Percentiles rank a stretch among this genome's conserved stretches.
Conservation (phyloP, 1,284 basidiomycete genomes). For the Xanthoconium separans region DNA sequence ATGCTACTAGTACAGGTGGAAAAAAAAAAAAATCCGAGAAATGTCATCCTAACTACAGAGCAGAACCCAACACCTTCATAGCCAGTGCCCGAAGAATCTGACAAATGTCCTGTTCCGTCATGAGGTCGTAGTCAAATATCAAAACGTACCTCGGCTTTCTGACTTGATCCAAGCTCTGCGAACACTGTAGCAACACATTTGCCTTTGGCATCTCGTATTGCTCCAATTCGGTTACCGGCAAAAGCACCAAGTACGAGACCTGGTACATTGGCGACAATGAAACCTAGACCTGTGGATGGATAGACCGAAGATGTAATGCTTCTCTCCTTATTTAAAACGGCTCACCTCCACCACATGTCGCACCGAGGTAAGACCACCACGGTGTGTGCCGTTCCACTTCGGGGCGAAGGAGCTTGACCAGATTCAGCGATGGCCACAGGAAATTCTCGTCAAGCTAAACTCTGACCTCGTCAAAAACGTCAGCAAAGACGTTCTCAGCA, state of each 20-base stretch:
- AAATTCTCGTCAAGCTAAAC: not conserved
- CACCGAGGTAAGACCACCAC: slow-evolving; percentile 79
- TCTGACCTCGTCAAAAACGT: slow-evolving; percentile 86
- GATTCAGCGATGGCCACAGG: slow-evolving; percentile 10
- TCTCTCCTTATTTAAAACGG: not conserved
- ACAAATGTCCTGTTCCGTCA: slow-evolving; percentile 16
- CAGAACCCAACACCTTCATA: slow-evolving; percentile 83
- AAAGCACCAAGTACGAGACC: slow-evolving; percentile 78
- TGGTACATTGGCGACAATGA: slow-evolving; percentile 87
- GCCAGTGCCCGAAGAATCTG: slow-evolving; percentile 88
- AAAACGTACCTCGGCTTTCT: slow-evolving; percentile 79
- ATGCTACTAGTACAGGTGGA: not conserved
- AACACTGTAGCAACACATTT: slow-evolving; percentile 94
- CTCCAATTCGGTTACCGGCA: slow-evolving; percentile 84
- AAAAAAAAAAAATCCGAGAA: not conserved
- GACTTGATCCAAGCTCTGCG: slow-evolving; percentile 67
- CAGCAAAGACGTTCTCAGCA: slow-evolving; percentile 79
- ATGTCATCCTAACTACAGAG: slow-evolving; percentile 31
- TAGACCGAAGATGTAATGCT: slow-evolving; percentile 9
- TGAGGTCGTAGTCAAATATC: not conserved
- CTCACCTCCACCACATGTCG: slow-evolving; percentile 51
- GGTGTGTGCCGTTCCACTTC: slow-evolving; percentile 70
- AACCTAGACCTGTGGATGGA: slow-evolving; percentile 62
- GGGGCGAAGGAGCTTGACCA: slow-evolving; percentile 64
- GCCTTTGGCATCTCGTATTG: slow-evolving; percentile 89